A percentile compares a stretch with the other conserved stretches of the same genome.
phyloP scores from a whole-genome alignment of 1,284 basidiomycete genomes.

The Inonotus hispidus region DNA sequence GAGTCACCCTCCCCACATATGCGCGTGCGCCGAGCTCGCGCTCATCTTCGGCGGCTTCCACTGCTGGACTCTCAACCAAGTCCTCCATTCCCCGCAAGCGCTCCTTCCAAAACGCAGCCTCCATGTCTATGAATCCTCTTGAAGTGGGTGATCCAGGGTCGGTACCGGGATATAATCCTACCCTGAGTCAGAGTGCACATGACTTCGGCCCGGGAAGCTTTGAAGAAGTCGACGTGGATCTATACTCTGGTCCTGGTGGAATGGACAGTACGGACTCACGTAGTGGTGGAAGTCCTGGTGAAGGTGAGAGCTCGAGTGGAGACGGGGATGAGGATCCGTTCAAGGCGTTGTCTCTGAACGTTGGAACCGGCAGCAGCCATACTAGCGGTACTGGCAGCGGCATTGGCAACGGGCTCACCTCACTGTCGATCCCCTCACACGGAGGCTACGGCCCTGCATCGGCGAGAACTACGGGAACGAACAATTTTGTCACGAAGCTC shows the following conservation, averaged over 20 bases:
- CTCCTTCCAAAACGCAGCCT: slow-evolving; percentile 38
- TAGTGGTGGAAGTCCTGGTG: slow-evolving; percentile 18
- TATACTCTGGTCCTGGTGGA: slow-evolving; percentile 28
- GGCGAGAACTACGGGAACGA: slow-evolving; percentile 59
- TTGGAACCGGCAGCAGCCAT: slow-evolving; percentile 14
- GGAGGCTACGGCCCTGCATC: not conserved
- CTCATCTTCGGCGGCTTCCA: slow-evolving; percentile 25
- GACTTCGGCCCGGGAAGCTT: slow-evolving; percentile 30
- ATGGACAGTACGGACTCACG: slow-evolving; percentile 18
- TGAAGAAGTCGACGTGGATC: slow-evolving; percentile 37
- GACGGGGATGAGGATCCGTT: slow-evolving; percentile 14
- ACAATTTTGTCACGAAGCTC: slow-evolving; percentile 80
- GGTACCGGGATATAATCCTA: not conserved
- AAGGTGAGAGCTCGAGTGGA: slow-evolving; percentile 4
- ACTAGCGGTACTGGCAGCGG: slow-evolving; percentile 13
- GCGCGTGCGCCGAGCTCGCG: slow-evolving; percentile 26
- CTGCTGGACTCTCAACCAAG: slow-evolving; percentile 34
- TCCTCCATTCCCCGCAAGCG: slow-evolving; percentile 45
- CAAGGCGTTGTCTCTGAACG: slow-evolving; percentile 12
- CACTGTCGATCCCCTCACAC: slow-evolving; percentile 23
- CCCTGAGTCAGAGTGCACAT: slow-evolving; percentile 19
- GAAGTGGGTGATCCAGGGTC: slow-evolving; percentile 33
- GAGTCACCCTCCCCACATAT: not conserved
- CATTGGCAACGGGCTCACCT: slow-evolving; percentile 24
- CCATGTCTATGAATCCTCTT: slow-evolving; percentile 26